phyloP scores from a whole-genome alignment of 371 early-diverging fungal genomes.

The Apophysomyces elegans region DNA sequence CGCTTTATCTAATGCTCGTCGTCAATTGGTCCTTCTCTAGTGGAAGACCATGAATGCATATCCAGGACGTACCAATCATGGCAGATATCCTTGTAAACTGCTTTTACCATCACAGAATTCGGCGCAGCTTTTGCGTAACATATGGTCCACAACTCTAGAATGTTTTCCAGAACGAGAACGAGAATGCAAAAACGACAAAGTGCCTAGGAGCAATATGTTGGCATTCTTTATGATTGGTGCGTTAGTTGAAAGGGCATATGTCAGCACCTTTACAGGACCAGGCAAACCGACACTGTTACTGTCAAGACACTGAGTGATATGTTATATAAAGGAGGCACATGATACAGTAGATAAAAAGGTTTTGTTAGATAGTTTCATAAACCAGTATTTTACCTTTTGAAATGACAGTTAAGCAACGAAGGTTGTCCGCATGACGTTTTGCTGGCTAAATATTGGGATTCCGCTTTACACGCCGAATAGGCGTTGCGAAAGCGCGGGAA shows the following conservation, averaged over 20 bases:
- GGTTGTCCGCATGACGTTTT: not conserved
- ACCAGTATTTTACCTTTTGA: too few species aligned
- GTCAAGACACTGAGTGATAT: too few species aligned
- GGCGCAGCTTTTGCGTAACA: constrained; percentile 4
- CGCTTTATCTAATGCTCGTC: constrained; percentile 1
- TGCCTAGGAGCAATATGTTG: not conserved
- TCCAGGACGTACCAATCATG: not conserved
- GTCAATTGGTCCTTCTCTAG: not conserved
- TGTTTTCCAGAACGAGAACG: not conserved
- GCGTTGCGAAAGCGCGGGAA: constrained; percentile 7
- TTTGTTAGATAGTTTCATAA: too few species aligned
- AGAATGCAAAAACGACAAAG: not conserved
- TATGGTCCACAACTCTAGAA: not conserved
- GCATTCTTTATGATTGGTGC: not conserved
- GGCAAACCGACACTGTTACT: not conserved
- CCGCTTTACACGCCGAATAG: not conserved
- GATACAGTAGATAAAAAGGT: too few species aligned
- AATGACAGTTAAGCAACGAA: not conserved
- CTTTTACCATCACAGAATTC: not conserved
- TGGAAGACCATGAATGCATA: not conserved
- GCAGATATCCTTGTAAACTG: not conserved
- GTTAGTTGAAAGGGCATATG: not conserved
- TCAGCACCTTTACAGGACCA: not conserved
- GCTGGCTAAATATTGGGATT: too few species aligned
- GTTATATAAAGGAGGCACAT: too few species aligned